Evolutionary conservation across 305 asterid genomes (phyloP).

Genomic region (Fraxinus velutina): DNA sequence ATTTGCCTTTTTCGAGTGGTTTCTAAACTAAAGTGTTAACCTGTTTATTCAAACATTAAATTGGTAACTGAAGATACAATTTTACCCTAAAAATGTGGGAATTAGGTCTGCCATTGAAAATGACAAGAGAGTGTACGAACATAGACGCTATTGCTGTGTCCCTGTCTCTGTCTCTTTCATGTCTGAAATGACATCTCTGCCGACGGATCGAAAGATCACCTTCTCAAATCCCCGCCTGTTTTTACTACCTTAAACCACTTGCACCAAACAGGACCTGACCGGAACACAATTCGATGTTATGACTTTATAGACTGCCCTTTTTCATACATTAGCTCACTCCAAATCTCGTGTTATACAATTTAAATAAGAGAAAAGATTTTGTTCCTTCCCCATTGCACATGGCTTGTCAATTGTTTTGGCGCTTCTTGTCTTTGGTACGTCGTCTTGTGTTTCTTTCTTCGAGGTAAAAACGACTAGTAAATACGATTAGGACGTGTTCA

Average conservation of each 20-base stretch:
- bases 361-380: neutral
- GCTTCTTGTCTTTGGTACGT: neutral
- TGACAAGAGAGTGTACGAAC: neutral
- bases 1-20: neutral
- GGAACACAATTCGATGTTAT: neutral
- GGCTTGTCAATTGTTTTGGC: neutral
- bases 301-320: neutral
- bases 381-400: neutral
- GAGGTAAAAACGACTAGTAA: neutral
- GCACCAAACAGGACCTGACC: constrained; percentile 11
- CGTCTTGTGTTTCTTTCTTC: neutral
- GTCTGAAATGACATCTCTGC: constrained; percentile 32
- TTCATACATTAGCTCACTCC: neutral
- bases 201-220: constrained; percentile 22
- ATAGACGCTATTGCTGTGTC: neutral
- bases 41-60: neutral
- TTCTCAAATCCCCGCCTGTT: neutral
- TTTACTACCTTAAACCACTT: constrained; percentile 26
- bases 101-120: neutral
- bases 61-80: neutral
- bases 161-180: constrained; percentile 12
- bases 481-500: too few species aligned
- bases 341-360: neutral
- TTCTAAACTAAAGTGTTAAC: neutral
- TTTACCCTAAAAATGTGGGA: neutral